Percentiles rank a stretch among this genome's conserved stretches.
Conservation (phyloP, 1,284 basidiomycete genomes). For the Vanrija humicola region DNA sequence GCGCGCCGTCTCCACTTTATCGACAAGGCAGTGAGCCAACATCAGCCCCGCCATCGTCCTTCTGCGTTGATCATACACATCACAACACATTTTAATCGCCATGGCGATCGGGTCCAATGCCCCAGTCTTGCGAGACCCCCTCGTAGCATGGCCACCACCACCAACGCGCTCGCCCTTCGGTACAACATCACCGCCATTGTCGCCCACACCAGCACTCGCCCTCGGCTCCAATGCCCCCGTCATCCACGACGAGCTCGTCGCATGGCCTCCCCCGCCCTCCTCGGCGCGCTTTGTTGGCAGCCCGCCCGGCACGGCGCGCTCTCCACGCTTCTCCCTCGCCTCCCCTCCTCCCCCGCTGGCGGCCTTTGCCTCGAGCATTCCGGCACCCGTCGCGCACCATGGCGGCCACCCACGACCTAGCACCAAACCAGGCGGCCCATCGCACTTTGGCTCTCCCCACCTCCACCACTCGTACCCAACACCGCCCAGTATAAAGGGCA, state of each 20-base stretch:
- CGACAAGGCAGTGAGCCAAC: too few species aligned
- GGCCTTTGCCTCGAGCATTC: too few species aligned
- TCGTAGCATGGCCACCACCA: conserved; percentile 39
- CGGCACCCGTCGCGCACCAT: too few species aligned
- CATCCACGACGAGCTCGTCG: conserved; percentile 38
- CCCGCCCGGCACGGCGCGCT: conserved; percentile 19
- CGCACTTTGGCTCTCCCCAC: too few species aligned
- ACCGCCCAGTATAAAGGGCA: conserved; percentile 5
- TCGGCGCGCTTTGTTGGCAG: conserved; percentile 18
- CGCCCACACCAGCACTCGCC: not conserved
- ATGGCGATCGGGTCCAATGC: conserved; percentile 35
- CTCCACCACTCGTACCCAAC: too few species aligned
- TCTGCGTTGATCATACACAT: not conserved
- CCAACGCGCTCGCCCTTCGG: conserved; percentile 23
- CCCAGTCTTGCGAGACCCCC: conserved; percentile 38
- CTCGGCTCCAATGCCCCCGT: conserved; percentile 38
- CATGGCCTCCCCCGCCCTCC: conserved; percentile 36
- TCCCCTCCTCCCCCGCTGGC: not conserved
- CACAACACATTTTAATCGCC: not conserved
- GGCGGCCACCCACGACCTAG: too few species aligned
- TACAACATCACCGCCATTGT: conserved; percentile 23
- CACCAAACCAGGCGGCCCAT: too few species aligned
- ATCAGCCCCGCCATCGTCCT: too few species aligned
- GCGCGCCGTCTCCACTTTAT: too few species aligned
- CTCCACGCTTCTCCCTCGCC: conserved; percentile 3